Base-by-base conservation (phyloP, 169 alveolate species). In the Plasmodium chabaudi region DNA sequence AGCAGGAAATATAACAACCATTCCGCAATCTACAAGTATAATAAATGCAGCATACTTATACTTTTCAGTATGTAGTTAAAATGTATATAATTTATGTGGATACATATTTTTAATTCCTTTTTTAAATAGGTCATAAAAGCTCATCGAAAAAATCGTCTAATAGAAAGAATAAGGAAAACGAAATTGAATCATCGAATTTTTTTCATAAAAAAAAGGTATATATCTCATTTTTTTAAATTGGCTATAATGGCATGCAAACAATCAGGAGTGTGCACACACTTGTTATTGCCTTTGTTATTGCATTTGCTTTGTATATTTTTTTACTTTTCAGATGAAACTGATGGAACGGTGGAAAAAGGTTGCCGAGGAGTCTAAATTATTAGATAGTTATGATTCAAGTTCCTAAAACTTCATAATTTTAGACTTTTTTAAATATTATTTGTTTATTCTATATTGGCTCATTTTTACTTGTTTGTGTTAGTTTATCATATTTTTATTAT, bases 181-280 rank as follows among this genome's bases (percentile, higher is more conserved):
- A 15, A 64, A 59, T 79, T 44, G 89, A 64, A 21, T 59, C 73
- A 9, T 51, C 82, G 9, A 79, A 67, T 34, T 79, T 42, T 68
- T 79, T 79, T 69, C 89, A 79, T 34, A 79, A 79, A 23, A 79
- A 79, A 65, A 79, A 79, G 69, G 89, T 79, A 79, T 3, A 15
- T 34, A 34, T 34, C 21, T 7, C 12, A 51, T 51, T 51, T 15
- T 51, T 51, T 15, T 4, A 13, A 12, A 51, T 51, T 51, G 23
- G 59, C 7, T 15, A 7, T 51, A 51, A 47, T 5, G 73, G 10
- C 19, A 49, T 49, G 19, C 34, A 23, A 27, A 21, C 34, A 13
- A 21, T 2, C 23, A 60, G 10, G 77, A 15, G 61, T 44, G 46
- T 68, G n/a, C 34, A 9, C 6, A 57, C 65, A 25, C 7, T 21